Evolutionary conservation across 176 grass and related monocot genomes (phyloP).

Genomic region (Carex kokanica): DNA sequence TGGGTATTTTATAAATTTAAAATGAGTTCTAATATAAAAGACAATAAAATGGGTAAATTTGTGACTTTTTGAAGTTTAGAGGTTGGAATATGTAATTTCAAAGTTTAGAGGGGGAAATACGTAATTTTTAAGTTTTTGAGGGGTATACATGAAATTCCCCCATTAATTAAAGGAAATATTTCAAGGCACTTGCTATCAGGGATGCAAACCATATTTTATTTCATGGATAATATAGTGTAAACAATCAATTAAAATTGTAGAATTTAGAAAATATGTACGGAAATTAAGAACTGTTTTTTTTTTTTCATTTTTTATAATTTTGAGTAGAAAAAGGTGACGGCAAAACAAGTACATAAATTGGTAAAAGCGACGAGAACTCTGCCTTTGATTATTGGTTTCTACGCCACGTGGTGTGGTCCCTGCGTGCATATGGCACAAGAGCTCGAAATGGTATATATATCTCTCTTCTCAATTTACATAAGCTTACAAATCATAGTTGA

Average conservation of each 20-base stretch:
- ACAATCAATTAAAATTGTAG: not conserved
- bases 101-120: too few species aligned
- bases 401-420: slow-evolving; percentile 33
- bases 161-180: too few species aligned
- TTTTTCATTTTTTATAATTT: not conserved
- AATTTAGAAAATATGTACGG: not conserved
- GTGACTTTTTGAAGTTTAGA: too few species aligned
- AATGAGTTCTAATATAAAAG: too few species aligned
- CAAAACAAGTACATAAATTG: not conserved
- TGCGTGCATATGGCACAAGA: slow-evolving; percentile 93
- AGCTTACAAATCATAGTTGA: not conserved
- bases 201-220: too few species aligned
- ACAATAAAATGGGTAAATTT: too few species aligned
- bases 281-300: not conserved
- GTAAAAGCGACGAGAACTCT: slow-evolving; percentile 2
- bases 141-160: too few species aligned
- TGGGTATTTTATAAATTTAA: too few species aligned
- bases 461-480: not conserved
- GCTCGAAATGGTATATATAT: slow-evolving; percentile 52
- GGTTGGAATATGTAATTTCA: too few species aligned
- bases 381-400: slow-evolving; percentile 19
- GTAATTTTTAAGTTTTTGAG: too few species aligned
- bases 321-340: slow-evolving; percentile 12
- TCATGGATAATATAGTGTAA: not conserved
- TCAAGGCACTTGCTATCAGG: too few species aligned